Base-by-base conservation (phyloP, 176 grass and related monocot genomes). In the Urochloa ruziziensis region DNA sequence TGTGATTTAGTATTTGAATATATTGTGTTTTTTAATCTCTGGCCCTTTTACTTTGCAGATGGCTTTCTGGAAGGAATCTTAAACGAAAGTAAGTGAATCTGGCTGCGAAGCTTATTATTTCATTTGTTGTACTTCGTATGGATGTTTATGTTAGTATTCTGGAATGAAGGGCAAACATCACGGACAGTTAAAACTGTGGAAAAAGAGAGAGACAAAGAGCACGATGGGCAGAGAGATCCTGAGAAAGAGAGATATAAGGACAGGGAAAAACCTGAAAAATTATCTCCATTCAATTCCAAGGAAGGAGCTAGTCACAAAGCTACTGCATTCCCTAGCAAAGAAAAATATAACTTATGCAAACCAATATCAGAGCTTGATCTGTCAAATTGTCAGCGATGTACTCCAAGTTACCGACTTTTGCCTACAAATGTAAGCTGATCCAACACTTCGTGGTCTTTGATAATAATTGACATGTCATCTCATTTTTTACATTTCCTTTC, bases 361-460 rank as follows among this genome's bases (percentile, higher is more conserved):
- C 95, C 95, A 30, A 90, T 97, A 79, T 94, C 95, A 62, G 95
- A 97, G 78, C 95, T 97, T 10, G 95, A 97, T 82, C 84, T 97
- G 52, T 94, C 95, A 78, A 85, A 93, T 42, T 97, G 92, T 89
- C 86, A 93, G 84, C 86, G 77, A 25, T 97, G 95, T 78, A 93
- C 90, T 57, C 92, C 95, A 51, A 97, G 92, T 87, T 97, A 97
- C 78, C 92, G 95, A 14, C 95, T 97, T 85, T 77, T 97, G 58
- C 95, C 95, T 2, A 93, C 93, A 86, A 86, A 89, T 87, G 95
- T 97, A 89, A 92, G 81, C 82, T 69, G 80, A 25, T 67, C 65
- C 57, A 40, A 4, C 6, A 68, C 36, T 16, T 5, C 13, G 24
- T 69, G 0, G 2, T 91, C 58, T 73, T 21, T 64, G 25, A 27